Conservation (phyloP, 371 early-diverging fungal genomes). For the Rhizopus stolonifer region DNA sequence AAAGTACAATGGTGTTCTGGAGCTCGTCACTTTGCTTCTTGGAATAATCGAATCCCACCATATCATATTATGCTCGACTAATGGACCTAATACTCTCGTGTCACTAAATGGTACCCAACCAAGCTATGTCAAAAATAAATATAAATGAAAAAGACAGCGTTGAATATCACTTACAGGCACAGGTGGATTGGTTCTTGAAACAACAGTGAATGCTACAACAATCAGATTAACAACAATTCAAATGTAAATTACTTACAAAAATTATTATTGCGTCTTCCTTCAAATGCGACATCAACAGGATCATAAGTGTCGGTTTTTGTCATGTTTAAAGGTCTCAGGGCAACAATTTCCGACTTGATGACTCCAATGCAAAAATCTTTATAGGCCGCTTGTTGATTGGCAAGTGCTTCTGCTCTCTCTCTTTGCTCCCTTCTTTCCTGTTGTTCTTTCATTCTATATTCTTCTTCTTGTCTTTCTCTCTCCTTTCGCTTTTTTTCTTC, state of each 20-base stretch:
- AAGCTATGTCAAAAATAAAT: slow-evolving; percentile 18
- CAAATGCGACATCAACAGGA: slow-evolving; percentile 28
- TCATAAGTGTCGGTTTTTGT: slow-evolving; percentile 40
- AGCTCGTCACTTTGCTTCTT: slow-evolving; percentile 27
- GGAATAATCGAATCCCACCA: slow-evolving; percentile 56
- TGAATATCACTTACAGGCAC: slow-evolving; percentile 30
- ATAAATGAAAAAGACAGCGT: not conserved
- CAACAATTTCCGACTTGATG: slow-evolving; percentile 45
- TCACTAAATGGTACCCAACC: slow-evolving; percentile 52
- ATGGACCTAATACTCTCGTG: slow-evolving; percentile 44
- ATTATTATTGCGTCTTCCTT: slow-evolving; percentile 36
- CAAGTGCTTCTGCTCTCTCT: not conserved
- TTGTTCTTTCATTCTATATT: not conserved
- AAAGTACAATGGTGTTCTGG: slow-evolving; percentile 38
- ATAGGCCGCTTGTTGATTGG: slow-evolving; percentile 25
- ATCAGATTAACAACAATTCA: not conserved
- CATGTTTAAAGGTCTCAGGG: slow-evolving; percentile 25
- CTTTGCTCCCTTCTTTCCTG: not conserved
- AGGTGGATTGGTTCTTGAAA: slow-evolving; percentile 21
- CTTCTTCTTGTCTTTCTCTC: not conserved
- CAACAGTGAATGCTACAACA: slow-evolving; percentile 31
- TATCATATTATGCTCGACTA: slow-evolving; percentile 32
- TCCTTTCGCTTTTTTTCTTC: not conserved
- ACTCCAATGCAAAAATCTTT: slow-evolving; percentile 43
- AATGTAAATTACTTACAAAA: slow-evolving; percentile 30